Base-by-base conservation (phyloP, 306 rosid species). In the Bauhinia variegata region DNA sequence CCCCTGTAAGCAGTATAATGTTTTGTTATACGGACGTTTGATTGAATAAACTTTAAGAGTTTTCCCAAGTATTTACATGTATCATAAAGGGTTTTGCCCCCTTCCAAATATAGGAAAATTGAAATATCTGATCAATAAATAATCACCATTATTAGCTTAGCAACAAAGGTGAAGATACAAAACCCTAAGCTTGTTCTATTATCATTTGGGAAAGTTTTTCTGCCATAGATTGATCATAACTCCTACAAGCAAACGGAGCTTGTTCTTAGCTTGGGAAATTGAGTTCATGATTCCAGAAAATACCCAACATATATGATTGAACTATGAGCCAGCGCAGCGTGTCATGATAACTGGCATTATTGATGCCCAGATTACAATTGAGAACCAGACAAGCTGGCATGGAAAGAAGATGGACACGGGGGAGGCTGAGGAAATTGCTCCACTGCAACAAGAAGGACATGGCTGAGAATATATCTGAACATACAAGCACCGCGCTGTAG, bases 341-440 rank as follows among this genome's bases (percentile, higher is more conserved):
- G 62, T 41, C 9, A 13, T n/a, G 30, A 33, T 56, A 5, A 33
- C 11, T 5, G 62, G 62, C 11, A n/a, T n/a, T n/a, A 56, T 2
- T 31, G 41, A 56, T 0, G 43, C 43, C 62, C 62, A 56, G 0
- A 56, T n/a, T 18, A 33, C 32, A 10, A 56, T 33, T 16, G 32
- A 56, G 16, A 56, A 56, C 43, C 62, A 32, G 8, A 14, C 62
- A n/a, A 56, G 62, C 4, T 4, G 4, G 2, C 13, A 11, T 32
- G 62, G 62, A 8, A 56, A 41, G 15, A 56, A 33, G 23, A 56
- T 7, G 5, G 62, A 30, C 5, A 36, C n/a, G 4, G 32, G 41
- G n/a, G 62, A 56, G 5, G 41, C 62, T 14, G 62, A 33, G 7
- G 62, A 14, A 33, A 56, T 11, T 33, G 62, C 18, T 32, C 62